A percentile compares a stretch with the other conserved stretches of the same genome.
These are phyloP conservation scores for Trichoderma endophyticum DNA, from an alignment of 2,329 filamentous ascomycete species.

Conservation along the genomic window DNA sequence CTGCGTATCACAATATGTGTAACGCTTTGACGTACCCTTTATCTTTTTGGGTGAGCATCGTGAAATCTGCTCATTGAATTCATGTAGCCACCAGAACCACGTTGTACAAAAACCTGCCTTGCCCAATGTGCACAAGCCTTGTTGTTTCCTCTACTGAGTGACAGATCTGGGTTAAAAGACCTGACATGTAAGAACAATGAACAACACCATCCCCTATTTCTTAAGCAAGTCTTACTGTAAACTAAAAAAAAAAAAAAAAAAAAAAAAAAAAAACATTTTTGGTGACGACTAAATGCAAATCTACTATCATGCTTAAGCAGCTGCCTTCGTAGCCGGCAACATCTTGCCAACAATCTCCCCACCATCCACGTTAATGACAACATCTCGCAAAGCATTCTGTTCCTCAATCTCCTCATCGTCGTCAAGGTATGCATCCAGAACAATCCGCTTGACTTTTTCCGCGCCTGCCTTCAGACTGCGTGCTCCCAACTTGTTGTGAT, in stretches of 20 bases:
- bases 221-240: not conserved
- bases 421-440: slow-evolving; percentile 13
- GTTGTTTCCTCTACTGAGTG: not conserved
- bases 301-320: not conserved
- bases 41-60: too few relatives aligned
- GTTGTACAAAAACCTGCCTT: too few relatives aligned
- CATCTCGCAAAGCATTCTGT: not conserved
- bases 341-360: slow-evolving; percentile 1
- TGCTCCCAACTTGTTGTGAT: slow-evolving; percentile 8
- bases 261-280: not conserved
- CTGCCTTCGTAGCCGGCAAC: not conserved
- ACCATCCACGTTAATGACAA: slow-evolving; percentile 1
- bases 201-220: not conserved
- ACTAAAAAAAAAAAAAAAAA: not conserved
- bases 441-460: slow-evolving; percentile 9
- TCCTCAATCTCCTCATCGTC: slow-evolving; percentile 10
- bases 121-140: not conserved
- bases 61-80: too few relatives aligned
- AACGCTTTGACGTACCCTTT: not conserved
- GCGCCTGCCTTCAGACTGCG: slow-evolving; percentile 9
- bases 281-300: not conserved
- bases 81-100: too few relatives aligned
- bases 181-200: too few relatives aligned
- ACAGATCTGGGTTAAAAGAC: too few relatives aligned
- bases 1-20: not conserved